Conservation (phyloP, 2,329 filamentous ascomycete genomes). For the Hyphodiscus sp. region DNA sequence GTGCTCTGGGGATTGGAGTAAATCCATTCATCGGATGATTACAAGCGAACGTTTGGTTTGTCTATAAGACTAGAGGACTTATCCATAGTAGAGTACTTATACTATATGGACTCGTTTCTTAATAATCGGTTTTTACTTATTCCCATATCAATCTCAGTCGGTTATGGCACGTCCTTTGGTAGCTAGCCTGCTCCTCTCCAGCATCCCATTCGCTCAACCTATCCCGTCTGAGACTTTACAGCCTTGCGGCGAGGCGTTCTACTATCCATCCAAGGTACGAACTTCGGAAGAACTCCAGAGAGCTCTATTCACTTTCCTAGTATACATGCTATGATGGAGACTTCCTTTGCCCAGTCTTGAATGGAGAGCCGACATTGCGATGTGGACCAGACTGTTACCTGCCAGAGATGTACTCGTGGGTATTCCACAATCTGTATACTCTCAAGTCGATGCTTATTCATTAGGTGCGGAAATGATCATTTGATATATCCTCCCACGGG, state of each 20-base stretch:
- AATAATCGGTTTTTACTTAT: not conserved
- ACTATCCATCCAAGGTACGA: conserved; percentile 10
- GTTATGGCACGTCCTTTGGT: not conserved
- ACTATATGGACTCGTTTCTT: not conserved
- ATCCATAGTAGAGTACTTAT: not conserved
- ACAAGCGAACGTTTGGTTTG: not conserved
- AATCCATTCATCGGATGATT: not conserved
- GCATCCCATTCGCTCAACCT: not conserved
- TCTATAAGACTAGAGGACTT: too few relatives aligned
- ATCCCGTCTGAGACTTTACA: not conserved
- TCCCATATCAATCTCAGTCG: not conserved
- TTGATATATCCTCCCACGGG: conserved; percentile 25
- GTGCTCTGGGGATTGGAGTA: too few relatives aligned
- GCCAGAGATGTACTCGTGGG: conserved; percentile 28
- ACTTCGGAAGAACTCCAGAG: not conserved
- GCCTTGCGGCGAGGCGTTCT: conserved; percentile 15
- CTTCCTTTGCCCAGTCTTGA: conserved; percentile 33
- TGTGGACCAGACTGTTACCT: conserved; percentile 33
- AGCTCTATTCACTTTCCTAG: conserved; percentile 8
- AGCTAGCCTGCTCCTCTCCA: not conserved
- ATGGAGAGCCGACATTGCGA: conserved; percentile 29
- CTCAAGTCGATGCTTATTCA: not conserved
- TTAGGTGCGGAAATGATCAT: conserved; percentile 15
- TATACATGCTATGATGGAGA: conserved; percentile 34
- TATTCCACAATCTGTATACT: not conserved